phyloP scores from a whole-genome alignment of 1,284 basidiomycete species.

The Mycosarcoma mackinlayi region DNA sequence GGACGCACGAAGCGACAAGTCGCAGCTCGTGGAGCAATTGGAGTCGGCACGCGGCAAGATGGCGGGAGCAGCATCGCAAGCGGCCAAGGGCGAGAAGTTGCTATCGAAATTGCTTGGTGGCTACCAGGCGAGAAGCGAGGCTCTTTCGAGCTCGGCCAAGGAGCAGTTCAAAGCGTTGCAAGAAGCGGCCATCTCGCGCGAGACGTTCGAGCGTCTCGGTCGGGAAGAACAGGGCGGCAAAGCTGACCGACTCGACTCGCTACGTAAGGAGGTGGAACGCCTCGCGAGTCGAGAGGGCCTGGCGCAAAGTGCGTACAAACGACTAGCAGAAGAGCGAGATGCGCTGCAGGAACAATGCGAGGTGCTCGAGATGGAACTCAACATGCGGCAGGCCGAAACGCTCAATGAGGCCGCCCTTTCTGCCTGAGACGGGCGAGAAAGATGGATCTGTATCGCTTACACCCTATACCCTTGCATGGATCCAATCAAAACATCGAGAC shows the following conservation, averaged over 20 bases:
- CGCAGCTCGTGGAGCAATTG: slow-evolving; percentile 76
- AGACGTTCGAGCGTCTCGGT: slow-evolving; percentile 55
- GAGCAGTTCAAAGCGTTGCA: slow-evolving; percentile 41
- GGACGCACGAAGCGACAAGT: slow-evolving; percentile 68
- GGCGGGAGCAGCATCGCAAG: slow-evolving; percentile 82
- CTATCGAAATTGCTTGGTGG: slow-evolving; percentile 87
- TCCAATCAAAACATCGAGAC: too few relatives aligned
- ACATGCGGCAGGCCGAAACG: slow-evolving; percentile 63
- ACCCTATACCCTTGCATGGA: too few relatives aligned
- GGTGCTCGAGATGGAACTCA: slow-evolving; percentile 58
- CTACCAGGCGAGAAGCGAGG: slow-evolving; percentile 82
- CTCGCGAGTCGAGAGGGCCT: slow-evolving; percentile 49
- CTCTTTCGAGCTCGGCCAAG: slow-evolving; percentile 72
- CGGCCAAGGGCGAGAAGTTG: slow-evolving; percentile 90
- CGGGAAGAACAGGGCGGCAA: slow-evolving; percentile 55
- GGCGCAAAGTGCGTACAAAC: slow-evolving; percentile 56
- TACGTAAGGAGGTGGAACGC: slow-evolving; percentile 55
- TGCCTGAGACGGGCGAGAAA: too few relatives aligned
- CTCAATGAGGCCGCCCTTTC: slow-evolving; percentile 35
- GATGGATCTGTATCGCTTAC: too few relatives aligned
- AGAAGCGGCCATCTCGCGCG: slow-evolving; percentile 42
- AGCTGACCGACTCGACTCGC: slow-evolving; percentile 52
- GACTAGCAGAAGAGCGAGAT: slow-evolving; percentile 44
- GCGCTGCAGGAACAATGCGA: slow-evolving; percentile 55
- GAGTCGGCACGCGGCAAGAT: slow-evolving; percentile 78